Conservation (phyloP, 225 moss, liverwort and hornwort genomes). For the Pseudoscleropodium purum region DNA sequence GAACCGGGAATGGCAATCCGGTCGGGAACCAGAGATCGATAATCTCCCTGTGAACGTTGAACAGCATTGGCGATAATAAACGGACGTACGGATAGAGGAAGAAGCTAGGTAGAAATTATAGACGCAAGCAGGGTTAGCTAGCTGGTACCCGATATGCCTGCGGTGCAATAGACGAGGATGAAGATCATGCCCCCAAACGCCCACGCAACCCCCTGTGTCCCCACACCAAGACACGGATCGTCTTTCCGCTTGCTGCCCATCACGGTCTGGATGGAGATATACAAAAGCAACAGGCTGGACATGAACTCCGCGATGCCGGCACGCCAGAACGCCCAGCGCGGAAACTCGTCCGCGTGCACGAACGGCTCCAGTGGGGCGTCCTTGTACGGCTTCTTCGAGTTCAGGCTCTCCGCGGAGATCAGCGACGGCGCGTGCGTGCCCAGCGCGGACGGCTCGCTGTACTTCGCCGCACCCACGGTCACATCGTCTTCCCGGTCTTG, state of each 20-base stretch:
- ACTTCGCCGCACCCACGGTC: conserved; percentile 21
- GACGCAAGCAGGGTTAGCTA: neutral
- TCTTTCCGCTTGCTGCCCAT: neutral
- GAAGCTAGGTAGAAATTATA: neutral
- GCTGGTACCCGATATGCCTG: conserved; percentile 37
- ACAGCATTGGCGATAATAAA: neutral
- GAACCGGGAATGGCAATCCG: neutral
- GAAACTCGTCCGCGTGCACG: neutral
- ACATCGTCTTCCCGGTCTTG: conserved; percentile 27
- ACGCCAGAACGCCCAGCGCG: conserved; percentile 38
- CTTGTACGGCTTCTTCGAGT: conserved; percentile 7
- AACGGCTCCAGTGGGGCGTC: neutral
- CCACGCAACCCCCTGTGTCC: conserved; percentile 39
- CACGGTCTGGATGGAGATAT: conserved; percentile 26
- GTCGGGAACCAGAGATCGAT: neutral
- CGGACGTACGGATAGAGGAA: too few species aligned
- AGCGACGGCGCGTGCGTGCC: conserved; percentile 14
- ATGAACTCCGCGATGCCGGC: conserved; percentile 44
- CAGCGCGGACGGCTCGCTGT: neutral
- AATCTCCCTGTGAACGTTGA: neutral
- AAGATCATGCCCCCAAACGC: conserved; percentile 47
- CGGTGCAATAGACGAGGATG: conserved; percentile 49
- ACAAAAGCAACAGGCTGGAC: conserved; percentile 24
- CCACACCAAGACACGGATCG: conserved; percentile 13
- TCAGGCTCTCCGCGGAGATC: neutral